These are phyloP conservation scores for Fusarium duplospermum DNA, from an alignment of 2,329 filamentous ascomycete genomes.

Conservation along the genomic window DNA sequence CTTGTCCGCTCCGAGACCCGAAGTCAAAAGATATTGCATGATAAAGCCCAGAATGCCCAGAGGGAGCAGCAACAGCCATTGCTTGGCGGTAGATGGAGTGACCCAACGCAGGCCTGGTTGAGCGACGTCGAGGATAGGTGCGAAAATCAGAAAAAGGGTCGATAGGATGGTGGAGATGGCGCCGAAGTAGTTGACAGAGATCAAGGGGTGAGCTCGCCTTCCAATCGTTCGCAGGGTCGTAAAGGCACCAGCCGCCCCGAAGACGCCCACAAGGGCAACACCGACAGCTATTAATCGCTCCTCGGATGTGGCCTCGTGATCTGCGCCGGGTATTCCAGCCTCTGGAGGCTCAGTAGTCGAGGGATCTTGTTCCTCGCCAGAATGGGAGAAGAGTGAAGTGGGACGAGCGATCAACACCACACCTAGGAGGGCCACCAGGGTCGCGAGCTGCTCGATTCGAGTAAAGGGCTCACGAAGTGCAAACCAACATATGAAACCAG, in stretches of 20 bases:
- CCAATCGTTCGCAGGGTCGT: conserved; percentile 85
- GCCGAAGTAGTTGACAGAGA: conserved; percentile 88
- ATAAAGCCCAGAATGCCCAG: conserved; percentile 81
- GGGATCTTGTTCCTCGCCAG: conserved; percentile 29
- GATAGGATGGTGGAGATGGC: conserved; percentile 77
- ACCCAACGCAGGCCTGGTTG: conserved; percentile 60
- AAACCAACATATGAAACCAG: conserved; percentile 83
- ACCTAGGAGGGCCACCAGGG: conserved; percentile 78
- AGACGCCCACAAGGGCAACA: conserved; percentile 79
- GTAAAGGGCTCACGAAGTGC: conserved; percentile 82
- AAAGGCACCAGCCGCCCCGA: conserved; percentile 80
- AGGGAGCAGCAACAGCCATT: conserved; percentile 76
- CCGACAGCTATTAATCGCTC: conserved; percentile 78
- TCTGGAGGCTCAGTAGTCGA: conserved; percentile 32
- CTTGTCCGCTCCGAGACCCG: conserved; percentile 78
- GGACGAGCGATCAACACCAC: conserved; percentile 88
- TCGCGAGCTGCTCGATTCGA: conserved; percentile 79
- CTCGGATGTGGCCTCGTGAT: conserved; percentile 62
- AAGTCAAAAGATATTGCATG: conserved; percentile 88
- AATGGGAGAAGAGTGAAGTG: conserved; percentile 61
- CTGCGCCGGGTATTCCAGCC: conserved; percentile 44
- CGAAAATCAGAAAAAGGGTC: conserved; percentile 66
- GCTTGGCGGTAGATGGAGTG: conserved; percentile 53
- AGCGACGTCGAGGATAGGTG: conserved; percentile 56
- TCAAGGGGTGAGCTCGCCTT: conserved; percentile 81